phyloP scores from a whole-genome alignment of 805 yeast species.

The Ogataea minuta region DNA sequence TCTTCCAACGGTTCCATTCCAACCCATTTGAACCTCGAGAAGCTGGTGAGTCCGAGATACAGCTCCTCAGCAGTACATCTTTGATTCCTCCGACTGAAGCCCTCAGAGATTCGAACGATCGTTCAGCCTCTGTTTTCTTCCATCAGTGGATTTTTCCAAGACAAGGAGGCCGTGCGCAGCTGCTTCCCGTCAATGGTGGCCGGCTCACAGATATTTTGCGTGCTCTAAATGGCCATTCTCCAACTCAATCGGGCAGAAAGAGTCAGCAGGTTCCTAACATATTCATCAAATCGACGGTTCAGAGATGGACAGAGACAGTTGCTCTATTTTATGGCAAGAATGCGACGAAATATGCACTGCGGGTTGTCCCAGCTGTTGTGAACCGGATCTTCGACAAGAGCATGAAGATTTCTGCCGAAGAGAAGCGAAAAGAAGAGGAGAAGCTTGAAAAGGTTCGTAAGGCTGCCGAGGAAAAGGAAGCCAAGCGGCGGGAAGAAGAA shows the following conservation, averaged over 20 bases:
- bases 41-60: constrained; percentile 12
- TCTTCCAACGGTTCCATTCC: constrained; percentile 9
- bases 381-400: constrained; percentile 51
- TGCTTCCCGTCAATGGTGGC: constrained; percentile 17
- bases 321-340: constrained; percentile 48
- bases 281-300: constrained; percentile 41
- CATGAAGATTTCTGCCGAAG: constrained; percentile 34
- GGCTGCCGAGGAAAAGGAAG: constrained; percentile 31
- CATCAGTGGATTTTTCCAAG: constrained; percentile 16
- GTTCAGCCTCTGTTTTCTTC: constrained; percentile 13
- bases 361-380: constrained; percentile 43
- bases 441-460: constrained; percentile 30
- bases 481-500: constrained; percentile 29
- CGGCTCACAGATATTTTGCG: constrained; percentile 21
- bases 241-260: constrained; percentile 12
- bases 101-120: constrained; percentile 7
- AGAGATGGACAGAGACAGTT: constrained; percentile 66
- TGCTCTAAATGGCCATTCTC: constrained; percentile 17
- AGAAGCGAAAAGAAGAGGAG: constrained; percentile 27
- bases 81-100: constrained; percentile 13
- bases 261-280: constrained; percentile 23
- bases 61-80: constrained; percentile 8
- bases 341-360: constrained; percentile 32
- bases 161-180: constrained; percentile 15
- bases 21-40: constrained; percentile 9